Conservation (phyloP, 768 basidiomycete species). For the Mycena maculata region DNA sequence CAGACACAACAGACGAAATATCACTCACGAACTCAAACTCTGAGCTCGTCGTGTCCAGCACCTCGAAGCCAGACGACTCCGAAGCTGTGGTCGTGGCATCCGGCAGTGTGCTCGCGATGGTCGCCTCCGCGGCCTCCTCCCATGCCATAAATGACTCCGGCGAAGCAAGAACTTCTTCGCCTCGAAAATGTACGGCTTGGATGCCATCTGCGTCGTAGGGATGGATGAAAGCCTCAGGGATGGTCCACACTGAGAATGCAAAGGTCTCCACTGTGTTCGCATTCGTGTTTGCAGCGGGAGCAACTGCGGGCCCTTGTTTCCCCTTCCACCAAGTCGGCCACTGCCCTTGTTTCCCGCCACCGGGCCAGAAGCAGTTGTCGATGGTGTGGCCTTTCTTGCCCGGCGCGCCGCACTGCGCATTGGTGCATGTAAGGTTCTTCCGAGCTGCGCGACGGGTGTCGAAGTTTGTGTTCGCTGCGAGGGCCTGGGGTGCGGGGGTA, state of each 20-base stretch:
- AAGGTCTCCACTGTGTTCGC: constrained; percentile 18
- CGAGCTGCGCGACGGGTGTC: constrained; percentile 11
- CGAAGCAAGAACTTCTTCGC: too few species aligned
- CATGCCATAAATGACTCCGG: constrained; percentile 2
- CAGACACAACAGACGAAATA: too few species aligned
- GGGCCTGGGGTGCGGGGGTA: neutral
- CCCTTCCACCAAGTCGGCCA: constrained; percentile 17
- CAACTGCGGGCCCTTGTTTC: neutral
- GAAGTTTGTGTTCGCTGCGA: neutral
- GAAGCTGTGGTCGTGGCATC: too few species aligned
- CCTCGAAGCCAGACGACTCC: too few species aligned
- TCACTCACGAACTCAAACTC: too few species aligned
- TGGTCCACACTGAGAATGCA: constrained; percentile 11
- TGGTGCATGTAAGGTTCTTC: neutral
- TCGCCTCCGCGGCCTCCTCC: neutral
- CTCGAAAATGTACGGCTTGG: neutral
- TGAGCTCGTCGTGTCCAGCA: too few species aligned
- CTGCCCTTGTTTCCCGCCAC: constrained; percentile 25
- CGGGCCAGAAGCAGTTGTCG: constrained; percentile 22
- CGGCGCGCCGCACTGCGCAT: constrained; percentile 1
- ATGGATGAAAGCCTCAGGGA: neutral
- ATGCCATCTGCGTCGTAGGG: constrained; percentile 8
- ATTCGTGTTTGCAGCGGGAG: too few species aligned
- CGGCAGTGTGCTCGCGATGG: too few species aligned
- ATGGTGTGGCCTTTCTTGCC: neutral